Conservation (phyloP, 768 basidiomycete species). For the Phallus indusiatus region DNA sequence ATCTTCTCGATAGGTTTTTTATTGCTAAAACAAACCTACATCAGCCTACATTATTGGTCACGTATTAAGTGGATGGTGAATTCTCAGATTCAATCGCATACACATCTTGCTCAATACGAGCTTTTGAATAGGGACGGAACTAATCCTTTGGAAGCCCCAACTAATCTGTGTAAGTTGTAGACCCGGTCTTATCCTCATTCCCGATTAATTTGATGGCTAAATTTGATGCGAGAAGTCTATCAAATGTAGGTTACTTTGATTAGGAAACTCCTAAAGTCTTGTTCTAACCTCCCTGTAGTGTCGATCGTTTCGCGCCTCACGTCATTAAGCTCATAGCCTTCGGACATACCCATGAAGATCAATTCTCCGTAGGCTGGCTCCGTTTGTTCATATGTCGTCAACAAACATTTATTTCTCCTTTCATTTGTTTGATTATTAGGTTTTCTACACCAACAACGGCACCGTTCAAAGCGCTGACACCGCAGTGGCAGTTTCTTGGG, state of each 20-base stretch:
- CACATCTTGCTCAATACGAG: no score
- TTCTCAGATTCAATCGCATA: background rate
- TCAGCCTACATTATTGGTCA: slow-evolving; percentile 46
- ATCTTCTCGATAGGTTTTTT: background rate
- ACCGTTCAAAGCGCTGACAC: slow-evolving; percentile 47
- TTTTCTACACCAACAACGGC: slow-evolving; percentile 66
- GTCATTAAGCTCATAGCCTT: slow-evolving; percentile 53
- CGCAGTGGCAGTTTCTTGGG: slow-evolving; percentile 49
- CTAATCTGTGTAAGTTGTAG: slow-evolving; percentile 52
- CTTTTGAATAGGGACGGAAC: slow-evolving; percentile 39
- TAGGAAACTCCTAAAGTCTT: slow-evolving; percentile 7
- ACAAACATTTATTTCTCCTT: no score
- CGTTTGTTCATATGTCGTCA: background rate
- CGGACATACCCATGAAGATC: slow-evolving; percentile 71
- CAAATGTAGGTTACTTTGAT: slow-evolving; percentile 13
- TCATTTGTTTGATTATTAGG: no score
- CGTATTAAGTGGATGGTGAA: slow-evolving; percentile 46
- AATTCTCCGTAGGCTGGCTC: slow-evolving; percentile 39
- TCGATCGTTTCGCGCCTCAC: slow-evolving; percentile 17
- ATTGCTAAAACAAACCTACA: background rate
- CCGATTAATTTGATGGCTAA: background rate
- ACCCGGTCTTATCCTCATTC: background rate
- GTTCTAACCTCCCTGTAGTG: slow-evolving; percentile 1
- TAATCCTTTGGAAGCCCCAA: slow-evolving; percentile 54
- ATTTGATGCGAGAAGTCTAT: slow-evolving; percentile 12